These are phyloP conservation scores for Geosmithia flava DNA, from an alignment of 2,329 filamentous ascomycete species.

Conservation along the genomic window DNA sequence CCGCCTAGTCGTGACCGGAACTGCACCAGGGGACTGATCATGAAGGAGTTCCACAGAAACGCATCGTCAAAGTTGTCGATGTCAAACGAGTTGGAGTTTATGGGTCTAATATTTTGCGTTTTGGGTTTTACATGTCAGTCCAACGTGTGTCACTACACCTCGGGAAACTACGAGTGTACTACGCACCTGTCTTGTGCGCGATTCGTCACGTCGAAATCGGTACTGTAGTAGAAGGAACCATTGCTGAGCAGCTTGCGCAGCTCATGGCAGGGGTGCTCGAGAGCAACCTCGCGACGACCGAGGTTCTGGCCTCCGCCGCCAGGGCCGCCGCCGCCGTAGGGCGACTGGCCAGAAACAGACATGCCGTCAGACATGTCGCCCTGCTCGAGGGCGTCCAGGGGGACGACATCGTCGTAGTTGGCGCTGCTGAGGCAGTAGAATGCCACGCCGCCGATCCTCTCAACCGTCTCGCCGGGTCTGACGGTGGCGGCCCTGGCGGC, in stretches of 20 bases:
- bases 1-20: constrained; percentile 74
- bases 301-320: constrained; percentile 20
- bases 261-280: constrained; percentile 83
- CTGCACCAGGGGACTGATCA: constrained; percentile 85
- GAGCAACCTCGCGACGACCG: constrained; percentile 53
- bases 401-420: constrained; percentile 69
- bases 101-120: constrained; percentile 39
- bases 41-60: constrained; percentile 96
- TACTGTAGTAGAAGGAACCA: constrained; percentile 95
- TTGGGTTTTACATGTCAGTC: background rate
- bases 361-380: constrained; percentile 28
- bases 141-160: background rate
- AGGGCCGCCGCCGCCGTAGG: background rate
- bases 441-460: constrained; percentile 75
- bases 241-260: constrained; percentile 86
- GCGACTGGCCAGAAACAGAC: constrained; percentile 26
- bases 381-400: constrained; percentile 37
- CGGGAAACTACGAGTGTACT: background rate
- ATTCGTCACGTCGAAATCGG: constrained; percentile 95
- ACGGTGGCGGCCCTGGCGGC: constrained; percentile 70
- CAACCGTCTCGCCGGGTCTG: constrained; percentile 77
- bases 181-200: constrained; percentile 72
- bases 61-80: constrained; percentile 87
- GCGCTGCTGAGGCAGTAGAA: constrained; percentile 87
- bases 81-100: constrained; percentile 68